Evolutionary conservation across 345 rosid genomes (phyloP).

Genomic region (Schrenkiella parvula): DNA sequence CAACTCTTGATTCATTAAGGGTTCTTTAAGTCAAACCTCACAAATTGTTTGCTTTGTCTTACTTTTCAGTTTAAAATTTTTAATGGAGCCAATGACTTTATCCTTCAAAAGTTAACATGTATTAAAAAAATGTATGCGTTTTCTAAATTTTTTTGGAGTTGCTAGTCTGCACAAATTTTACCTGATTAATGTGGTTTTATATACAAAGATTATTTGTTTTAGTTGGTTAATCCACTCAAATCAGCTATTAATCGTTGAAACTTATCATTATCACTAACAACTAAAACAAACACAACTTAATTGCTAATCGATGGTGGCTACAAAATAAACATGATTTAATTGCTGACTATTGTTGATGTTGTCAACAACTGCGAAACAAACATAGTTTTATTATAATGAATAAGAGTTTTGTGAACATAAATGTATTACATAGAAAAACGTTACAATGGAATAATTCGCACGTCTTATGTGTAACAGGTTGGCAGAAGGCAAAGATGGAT

Average conservation of each 20-base stretch:
- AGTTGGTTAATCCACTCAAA: no score
- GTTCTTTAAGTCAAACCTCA: constrained; percentile 1
- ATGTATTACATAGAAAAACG: background rate
- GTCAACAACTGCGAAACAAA: background rate
- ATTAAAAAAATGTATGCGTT: no score
- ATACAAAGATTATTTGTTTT: no score
- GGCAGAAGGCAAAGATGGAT: background rate
- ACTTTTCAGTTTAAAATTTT: background rate
- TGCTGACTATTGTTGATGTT: no score
- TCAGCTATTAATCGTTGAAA: background rate
- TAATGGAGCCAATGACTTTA: background rate
- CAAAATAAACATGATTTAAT: background rate
- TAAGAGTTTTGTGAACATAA: background rate
- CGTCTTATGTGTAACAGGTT: constrained; percentile 1
- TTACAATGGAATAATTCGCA: background rate
- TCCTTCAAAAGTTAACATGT: no score
- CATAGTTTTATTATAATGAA: background rate
- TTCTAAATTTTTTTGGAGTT: no score
- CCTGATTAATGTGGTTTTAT: no score
- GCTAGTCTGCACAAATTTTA: no score
- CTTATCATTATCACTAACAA: no score
- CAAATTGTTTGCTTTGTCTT: background rate
- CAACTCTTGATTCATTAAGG: background rate
- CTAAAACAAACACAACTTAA: no score
- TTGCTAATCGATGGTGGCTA: no score